Evolutionary conservation across 2,329 filamentous ascomycete species (phyloP).

Genomic region (Colletotrichum gloeosporioides): DNA sequence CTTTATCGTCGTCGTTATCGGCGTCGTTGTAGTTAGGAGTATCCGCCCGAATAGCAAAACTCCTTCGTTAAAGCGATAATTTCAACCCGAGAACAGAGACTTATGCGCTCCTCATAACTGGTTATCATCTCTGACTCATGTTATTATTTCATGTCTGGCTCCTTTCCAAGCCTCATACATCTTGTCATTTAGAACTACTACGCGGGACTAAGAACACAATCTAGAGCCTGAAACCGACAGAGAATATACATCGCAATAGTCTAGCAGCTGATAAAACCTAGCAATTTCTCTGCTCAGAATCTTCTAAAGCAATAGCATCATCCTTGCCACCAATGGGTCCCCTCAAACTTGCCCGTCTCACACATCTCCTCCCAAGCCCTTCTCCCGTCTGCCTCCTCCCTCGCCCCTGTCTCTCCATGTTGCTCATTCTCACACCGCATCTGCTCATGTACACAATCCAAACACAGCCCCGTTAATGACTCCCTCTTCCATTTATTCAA

Average conservation of each 20-base stretch:
- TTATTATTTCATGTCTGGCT: accelerated
- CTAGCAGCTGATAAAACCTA: accelerated
- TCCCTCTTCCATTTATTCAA: not conserved
- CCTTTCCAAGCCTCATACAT: accelerated
- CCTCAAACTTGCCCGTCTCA: not conserved
- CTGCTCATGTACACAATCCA: conserved; percentile 1
- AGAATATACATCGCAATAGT: accelerated
- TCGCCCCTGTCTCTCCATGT: not conserved
- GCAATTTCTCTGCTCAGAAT: accelerated
- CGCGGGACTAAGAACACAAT: accelerated
- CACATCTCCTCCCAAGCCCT: accelerated
- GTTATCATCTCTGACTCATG: accelerated
- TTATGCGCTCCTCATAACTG: accelerated
- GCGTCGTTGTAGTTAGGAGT: accelerated
- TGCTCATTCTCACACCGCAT: not conserved
- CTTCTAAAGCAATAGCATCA: not conserved
- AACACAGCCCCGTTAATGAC: not conserved
- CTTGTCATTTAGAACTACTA: accelerated
- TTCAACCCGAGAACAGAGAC: accelerated
- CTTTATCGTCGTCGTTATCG: too few relatives aligned
- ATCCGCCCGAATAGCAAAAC: too few relatives aligned
- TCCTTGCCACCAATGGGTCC: not conserved
- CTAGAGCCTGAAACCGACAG: too few relatives aligned
- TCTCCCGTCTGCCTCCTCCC: not conserved
- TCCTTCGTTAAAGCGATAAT: too few relatives aligned